A percentile compares a stretch with the other conserved stretches of the same genome.
phyloP scores from a whole-genome alignment of 768 basidiomycete genomes.

The Panus rudis region DNA sequence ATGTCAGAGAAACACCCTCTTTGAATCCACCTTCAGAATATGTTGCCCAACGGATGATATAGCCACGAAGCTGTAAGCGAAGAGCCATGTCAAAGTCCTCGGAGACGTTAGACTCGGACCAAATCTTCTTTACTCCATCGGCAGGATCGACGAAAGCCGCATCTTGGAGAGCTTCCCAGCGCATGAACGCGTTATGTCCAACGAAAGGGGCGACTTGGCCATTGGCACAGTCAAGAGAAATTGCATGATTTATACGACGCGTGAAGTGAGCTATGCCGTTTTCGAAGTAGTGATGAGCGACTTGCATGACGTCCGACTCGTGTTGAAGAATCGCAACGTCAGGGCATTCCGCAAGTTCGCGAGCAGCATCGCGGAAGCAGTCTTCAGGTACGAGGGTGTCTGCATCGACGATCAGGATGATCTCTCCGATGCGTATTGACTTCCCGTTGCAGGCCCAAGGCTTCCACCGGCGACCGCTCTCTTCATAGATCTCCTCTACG shows the following conservation, averaged over 20 bases:
- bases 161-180: conserved; percentile 85
- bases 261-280: conserved; percentile 82
- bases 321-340: conserved; percentile 82
- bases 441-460: conserved; percentile 76
- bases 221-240: conserved; percentile 66
- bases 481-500: conserved; percentile 63
- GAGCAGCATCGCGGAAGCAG: conserved; percentile 78
- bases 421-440: conserved; percentile 67
- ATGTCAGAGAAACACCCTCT: conserved; percentile 86
- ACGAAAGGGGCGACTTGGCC: conserved; percentile 70
- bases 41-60: conserved; percentile 79
- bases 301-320: conserved; percentile 61
- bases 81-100: conserved; percentile 83
- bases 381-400: conserved; percentile 68
- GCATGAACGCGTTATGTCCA: conserved; percentile 83
- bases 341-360: conserved; percentile 66
- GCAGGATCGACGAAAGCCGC: conserved; percentile 65
- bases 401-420: conserved; percentile 79
- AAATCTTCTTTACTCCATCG: conserved; percentile 64
- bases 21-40: conserved; percentile 84
- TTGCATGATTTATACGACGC: conserved; percentile 68
- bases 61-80: conserved; percentile 57
- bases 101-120: conserved; percentile 77
- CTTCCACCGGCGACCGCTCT: conserved; percentile 50
- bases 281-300: conserved; percentile 73